Base-by-base conservation (phyloP, 306 rosid genomes). In the Ammopiptanthus mongolicus region DNA sequence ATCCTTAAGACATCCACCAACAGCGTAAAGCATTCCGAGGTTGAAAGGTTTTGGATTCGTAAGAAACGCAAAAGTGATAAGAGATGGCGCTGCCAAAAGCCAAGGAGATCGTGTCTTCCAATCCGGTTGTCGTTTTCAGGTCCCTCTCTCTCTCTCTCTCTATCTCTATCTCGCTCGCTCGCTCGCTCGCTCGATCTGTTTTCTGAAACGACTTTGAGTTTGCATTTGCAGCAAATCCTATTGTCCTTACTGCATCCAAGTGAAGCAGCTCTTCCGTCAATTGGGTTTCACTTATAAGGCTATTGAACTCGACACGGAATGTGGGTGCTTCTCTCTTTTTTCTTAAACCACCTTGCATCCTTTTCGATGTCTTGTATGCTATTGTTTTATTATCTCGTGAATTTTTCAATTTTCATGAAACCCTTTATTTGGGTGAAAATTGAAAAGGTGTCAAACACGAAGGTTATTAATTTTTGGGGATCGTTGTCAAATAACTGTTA, bases 51-150 rank as follows among this genome's bases (percentile, higher is more conserved):
- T 61, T 19, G 50, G 50, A 5, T 1, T 64, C n/a, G 7, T 5
- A 13, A 65, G 6, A 12, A 19, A 65, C 21, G 50, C 18, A 21
- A 7, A 11, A 1, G 25, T 18, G 4, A 23, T 28, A 4, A 56
- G 1, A 72, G 17, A 91, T 95, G 98, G 97, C 97, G 47, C 76
- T 86, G 65, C 58, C 91, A 0, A 91, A 91, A 76, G 96, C 98
- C 2, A 88, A 95, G 84, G 97, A 95, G 78, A 74, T 91, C 62
- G 96, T 91, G 1, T 74, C 93, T 8, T 58, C 93, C 66, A 90
- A 88, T 62, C 23, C 96, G 6, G 91, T 90, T 74, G 88, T 82
- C 36, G 97, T 95, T 74, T 95, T 87, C 87, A 95, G 98, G 98
- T 86, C 36, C 31, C 18, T 67, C 7, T 22, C 6, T 44, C 4